Percentiles rank a stretch among this genome's conserved stretches.
Evolutionary conservation across 306 rosid genomes (phyloP).

Genomic region (Phaseolus lunatus): DNA sequence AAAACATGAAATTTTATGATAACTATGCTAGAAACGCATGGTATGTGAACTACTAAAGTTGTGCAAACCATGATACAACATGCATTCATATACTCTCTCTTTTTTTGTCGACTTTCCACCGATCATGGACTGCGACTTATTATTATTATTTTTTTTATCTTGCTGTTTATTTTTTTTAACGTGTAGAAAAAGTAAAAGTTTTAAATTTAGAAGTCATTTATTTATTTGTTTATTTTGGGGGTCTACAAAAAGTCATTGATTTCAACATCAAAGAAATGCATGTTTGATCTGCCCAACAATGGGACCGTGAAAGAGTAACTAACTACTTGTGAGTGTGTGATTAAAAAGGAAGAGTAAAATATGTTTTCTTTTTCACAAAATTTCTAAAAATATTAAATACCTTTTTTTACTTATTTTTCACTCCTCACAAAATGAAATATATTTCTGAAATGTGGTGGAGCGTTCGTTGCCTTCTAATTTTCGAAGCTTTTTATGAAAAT

Average conservation of each 20-base stretch:
- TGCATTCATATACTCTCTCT: not conserved
- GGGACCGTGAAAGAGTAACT: not conserved
- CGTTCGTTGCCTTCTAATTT: constrained; percentile 4
- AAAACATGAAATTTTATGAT: no score
- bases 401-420: no score
- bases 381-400: no score
- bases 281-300: not conserved
- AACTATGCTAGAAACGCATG: not conserved
- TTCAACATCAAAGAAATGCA: not conserved
- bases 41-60: not conserved
- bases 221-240: not conserved
- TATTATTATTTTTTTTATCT: not conserved
- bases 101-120: no score
- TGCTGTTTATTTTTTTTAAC: not conserved
- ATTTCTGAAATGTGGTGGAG: not conserved
- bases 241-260: not conserved
- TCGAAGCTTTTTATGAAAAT: not conserved
- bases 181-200: not conserved
- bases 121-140: no score
- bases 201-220: not conserved
- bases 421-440: no score
- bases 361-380: no score
- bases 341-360: no score
- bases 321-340: not conserved
- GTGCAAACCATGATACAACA: not conserved